Conservation (phyloP, 768 basidiomycete genomes). For the Kwoniella sp. region DNA sequence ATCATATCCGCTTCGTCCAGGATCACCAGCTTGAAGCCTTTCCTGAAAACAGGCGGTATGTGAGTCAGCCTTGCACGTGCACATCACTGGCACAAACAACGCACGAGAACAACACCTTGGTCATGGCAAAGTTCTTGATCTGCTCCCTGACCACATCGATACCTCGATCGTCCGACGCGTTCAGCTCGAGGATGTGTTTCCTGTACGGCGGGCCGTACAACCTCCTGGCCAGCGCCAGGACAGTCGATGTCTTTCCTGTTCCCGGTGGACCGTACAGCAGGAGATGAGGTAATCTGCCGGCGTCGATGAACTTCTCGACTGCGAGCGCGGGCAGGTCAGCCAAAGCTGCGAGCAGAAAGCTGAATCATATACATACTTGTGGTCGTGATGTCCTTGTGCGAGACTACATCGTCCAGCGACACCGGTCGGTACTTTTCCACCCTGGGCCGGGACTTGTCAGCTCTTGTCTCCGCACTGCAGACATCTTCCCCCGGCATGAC, state of each 20-base stretch:
- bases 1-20: conserved; percentile 99
- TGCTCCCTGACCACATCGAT: conserved; percentile 98
- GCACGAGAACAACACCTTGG: conserved; percentile 65
- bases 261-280: conserved; percentile 95
- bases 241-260: conserved; percentile 96
- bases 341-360: background rate
- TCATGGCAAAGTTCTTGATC: conserved; percentile 97
- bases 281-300: conserved; percentile 87
- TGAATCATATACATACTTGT: conserved; percentile 64
- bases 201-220: conserved; percentile 82
- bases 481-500: too few relatives aligned
- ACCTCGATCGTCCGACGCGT: conserved; percentile 96
- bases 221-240: conserved; percentile 87
- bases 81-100: conserved; percentile 10
- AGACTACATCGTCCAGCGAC: conserved; percentile 87
- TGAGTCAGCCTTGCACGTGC: background rate
- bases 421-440: conserved; percentile 97
- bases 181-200: conserved; percentile 94
- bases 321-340: background rate
- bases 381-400: conserved; percentile 87
- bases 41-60: conserved; percentile 53
- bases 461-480: too few relatives aligned
- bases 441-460: too few relatives aligned
- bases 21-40: conserved; percentile 95
- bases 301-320: conserved; percentile 97